Percentiles rank a stretch among this genome's conserved stretches.
Evolutionary conservation across 768 basidiomycete genomes (phyloP).

Genomic region (Coprinopsis strossmayeri): DNA sequence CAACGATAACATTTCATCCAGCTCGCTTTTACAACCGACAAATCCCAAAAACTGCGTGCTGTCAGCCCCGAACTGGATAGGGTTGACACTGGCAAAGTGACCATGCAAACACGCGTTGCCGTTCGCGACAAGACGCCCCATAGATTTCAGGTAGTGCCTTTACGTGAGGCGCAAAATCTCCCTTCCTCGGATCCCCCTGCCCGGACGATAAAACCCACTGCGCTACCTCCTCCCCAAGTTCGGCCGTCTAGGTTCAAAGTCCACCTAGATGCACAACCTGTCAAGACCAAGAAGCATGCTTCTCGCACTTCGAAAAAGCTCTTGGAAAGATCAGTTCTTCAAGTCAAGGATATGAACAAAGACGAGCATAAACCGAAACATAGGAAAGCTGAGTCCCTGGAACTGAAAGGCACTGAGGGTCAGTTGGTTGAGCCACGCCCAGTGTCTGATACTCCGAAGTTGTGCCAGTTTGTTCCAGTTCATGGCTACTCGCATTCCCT

Average conservation of each 20-base stretch:
- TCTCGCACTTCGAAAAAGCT: not conserved
- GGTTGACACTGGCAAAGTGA: slow-evolving; percentile 19
- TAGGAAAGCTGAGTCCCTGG: slow-evolving; percentile 1
- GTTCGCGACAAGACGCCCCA: slow-evolving; percentile 38
- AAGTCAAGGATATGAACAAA: not conserved
- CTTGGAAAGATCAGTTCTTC: not conserved
- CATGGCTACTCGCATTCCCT: slow-evolving; percentile 13
- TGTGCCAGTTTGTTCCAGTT: not conserved
- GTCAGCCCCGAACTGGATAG: slow-evolving; percentile 10
- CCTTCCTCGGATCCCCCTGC: not conserved
- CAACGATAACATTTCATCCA: not conserved
- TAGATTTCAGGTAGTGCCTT: slow-evolving; percentile 36
- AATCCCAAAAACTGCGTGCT: not conserved
- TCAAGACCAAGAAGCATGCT: not conserved
- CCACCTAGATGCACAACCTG: slow-evolving; percentile 7
- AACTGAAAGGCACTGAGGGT: not conserved
- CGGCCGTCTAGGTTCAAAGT: slow-evolving; percentile 1
- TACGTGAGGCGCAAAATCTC: slow-evolving; percentile 27
- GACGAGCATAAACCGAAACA: not conserved
- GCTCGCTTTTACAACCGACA: not conserved
- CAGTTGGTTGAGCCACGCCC: too few relatives aligned
- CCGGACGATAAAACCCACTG: slow-evolving; percentile 6
- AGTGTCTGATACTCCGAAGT: not conserved
- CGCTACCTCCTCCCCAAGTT: not conserved
- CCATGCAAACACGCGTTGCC: slow-evolving; percentile 39